phyloP scores from a whole-genome alignment of 2,329 filamentous ascomycete species.

The Lachnellula occidentalis region DNA sequence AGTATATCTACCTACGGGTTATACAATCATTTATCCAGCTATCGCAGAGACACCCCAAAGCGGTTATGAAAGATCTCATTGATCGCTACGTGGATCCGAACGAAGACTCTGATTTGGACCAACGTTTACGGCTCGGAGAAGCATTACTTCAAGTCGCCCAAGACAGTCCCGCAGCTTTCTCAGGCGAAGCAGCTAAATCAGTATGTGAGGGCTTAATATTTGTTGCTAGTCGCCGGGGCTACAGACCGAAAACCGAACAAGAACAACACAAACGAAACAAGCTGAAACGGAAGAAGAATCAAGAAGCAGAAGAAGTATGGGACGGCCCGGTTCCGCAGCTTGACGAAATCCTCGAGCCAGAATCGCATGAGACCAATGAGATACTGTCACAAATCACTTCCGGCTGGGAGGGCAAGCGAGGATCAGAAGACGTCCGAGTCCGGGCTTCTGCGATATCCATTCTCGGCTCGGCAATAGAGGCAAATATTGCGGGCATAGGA shows the following conservation, averaged over 20 bases:
- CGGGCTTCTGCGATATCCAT: constrained; percentile 65
- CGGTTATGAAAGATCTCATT: constrained; percentile 56
- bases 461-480: constrained; percentile 54
- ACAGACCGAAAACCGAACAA: constrained; percentile 53
- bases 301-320: constrained; percentile 49
- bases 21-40: constrained; percentile 58
- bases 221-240: constrained; percentile 57
- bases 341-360: constrained; percentile 33
- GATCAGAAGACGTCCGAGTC: constrained; percentile 64
- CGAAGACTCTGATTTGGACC: constrained; percentile 55
- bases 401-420: constrained; percentile 62
- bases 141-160: constrained; percentile 60
- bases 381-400: constrained; percentile 54
- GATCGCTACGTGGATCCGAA: constrained; percentile 62
- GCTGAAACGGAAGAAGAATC: constrained; percentile 42
- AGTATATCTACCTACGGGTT: constrained; percentile 65
- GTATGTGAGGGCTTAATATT: constrained; percentile 56
- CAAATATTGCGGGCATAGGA: constrained; percentile 52
- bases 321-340: constrained; percentile 47
- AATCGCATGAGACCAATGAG: constrained; percentile 35
- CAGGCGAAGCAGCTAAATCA: constrained; percentile 45
- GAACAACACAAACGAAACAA: constrained; percentile 48
- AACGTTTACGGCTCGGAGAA: constrained; percentile 64
- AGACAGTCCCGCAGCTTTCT: constrained; percentile 50
- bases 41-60: constrained; percentile 54